Evolutionary conservation across 2,329 filamentous ascomycete species (phyloP), one percentile per base, ranked within the genome.

Genomic region (Neopestalotiopsis sp.): DNA sequence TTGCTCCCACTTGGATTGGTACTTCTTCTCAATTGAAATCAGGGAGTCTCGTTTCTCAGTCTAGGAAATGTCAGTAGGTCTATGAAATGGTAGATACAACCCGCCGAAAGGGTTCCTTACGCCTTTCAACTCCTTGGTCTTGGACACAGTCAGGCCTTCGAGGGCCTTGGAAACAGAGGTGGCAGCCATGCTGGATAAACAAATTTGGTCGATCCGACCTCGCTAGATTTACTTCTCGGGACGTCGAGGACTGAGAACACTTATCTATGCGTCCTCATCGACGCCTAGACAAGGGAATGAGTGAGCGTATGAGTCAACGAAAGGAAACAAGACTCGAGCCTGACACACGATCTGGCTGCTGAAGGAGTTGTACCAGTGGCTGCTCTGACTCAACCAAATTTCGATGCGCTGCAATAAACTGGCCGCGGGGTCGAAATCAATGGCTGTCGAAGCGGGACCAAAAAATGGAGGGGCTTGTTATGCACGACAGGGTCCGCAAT

Each of bases 41-140:
- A 97, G 85, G 65, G 91, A 88, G 77, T 97, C 94, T 79, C 94
- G 87, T 84, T 97, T 97, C 76, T 97, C 94, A 52, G 94, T 97
- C 88, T 93, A n/a, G 42, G 9, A 20, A 7, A 32, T 17, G 64
- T 67, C 34, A 67, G 56, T 67, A n/a, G 40, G 32, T n/a, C 28
- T 4, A 57, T 30, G 34, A n/a, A n/a, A n/a, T n/a, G n/a, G n/a
- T n/a, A n/a, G n/a, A n/a, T n/a, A n/a, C n/a, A 61, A 40, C 32
- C 14, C 12, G 45, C 10, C 24, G 2, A 4, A 2, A 12, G 10
- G n/a, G 42, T n/a, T n/a, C 24, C 65, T 52, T 61, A 67, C 65
- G 28, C 66, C 66, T 63, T 67, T 67, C 57, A 67, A 42, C 57
- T 67, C 66, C 45, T 63, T 62, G 34, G 58, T 67, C 58, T 67